These are phyloP conservation scores for Leccinum rimulosum DNA, from an alignment of 768 basidiomycete genomes.

Conservation along the genomic window DNA sequence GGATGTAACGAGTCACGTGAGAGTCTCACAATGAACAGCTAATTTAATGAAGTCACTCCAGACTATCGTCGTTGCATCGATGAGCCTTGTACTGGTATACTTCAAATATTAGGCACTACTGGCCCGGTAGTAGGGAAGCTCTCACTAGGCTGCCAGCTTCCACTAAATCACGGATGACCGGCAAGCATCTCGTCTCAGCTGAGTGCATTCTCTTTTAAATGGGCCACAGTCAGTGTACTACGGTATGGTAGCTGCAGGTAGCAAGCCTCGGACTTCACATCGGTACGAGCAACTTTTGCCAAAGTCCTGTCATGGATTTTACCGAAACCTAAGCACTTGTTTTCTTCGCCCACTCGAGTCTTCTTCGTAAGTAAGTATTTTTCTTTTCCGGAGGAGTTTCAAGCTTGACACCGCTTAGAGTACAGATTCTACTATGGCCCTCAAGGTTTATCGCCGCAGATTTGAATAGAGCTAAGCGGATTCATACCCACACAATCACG, in stretches of 20 bases:
- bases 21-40: too few species aligned
- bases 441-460: background rate
- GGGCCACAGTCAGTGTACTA: background rate
- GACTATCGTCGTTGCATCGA: background rate
- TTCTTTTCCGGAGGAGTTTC: background rate
- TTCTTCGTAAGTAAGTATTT: background rate
- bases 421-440: background rate
- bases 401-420: background rate
- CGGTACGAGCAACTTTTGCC: background rate
- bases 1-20: background rate
- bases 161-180: background rate
- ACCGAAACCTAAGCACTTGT: background rate
- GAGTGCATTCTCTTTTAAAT: background rate
- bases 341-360: background rate
- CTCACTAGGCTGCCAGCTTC: background rate
- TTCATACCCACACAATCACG: background rate
- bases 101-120: background rate
- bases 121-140: too few species aligned
- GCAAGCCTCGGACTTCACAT: background rate
- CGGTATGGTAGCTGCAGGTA: too few species aligned
- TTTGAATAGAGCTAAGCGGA: background rate
- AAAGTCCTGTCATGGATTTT: background rate
- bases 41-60: too few species aligned
- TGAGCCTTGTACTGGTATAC: background rate
- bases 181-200: background rate